Evolutionary conservation across 148 eudicot species (phyloP).

Genomic region (Fagopyrum homotropicum): DNA sequence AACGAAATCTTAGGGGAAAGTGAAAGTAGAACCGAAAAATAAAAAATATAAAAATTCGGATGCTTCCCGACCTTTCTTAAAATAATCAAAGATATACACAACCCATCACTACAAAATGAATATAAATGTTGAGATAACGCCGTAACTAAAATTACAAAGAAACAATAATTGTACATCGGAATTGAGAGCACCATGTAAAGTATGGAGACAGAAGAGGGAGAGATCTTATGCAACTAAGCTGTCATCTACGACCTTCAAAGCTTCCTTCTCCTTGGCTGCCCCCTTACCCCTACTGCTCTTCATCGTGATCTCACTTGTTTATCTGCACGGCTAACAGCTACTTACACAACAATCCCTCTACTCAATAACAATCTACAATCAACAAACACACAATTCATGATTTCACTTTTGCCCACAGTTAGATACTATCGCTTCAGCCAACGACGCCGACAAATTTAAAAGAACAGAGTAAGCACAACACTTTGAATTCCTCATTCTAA

Average conservation of each 20-base stretch:
- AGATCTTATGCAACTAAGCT: not conserved
- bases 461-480: not conserved
- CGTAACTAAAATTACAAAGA: not conserved
- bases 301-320: not conserved
- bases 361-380: not conserved
- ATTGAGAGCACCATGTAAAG: not conserved
- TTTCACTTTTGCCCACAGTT: not conserved
- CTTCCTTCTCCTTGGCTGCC: constrained; percentile 14
- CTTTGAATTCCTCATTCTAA: not conserved
- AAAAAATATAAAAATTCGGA: not conserved
- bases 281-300: constrained; percentile 13
- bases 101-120: constrained; percentile 10
- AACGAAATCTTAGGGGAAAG: not conserved
- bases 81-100: constrained; percentile 15
- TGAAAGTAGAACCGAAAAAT: not conserved
- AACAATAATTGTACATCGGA: not conserved
- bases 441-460: not conserved
- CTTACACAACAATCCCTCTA: no score
- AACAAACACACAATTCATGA: not conserved
- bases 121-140: not conserved
- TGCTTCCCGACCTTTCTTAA: constrained; percentile 42
- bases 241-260: constrained; percentile 13
- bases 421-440: no score
- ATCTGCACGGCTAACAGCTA: not conserved
- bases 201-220: not conserved